These are phyloP conservation scores for Mucor velutinosus DNA, from an alignment of 371 early-diverging fungal species.

Conservation along the genomic window DNA sequence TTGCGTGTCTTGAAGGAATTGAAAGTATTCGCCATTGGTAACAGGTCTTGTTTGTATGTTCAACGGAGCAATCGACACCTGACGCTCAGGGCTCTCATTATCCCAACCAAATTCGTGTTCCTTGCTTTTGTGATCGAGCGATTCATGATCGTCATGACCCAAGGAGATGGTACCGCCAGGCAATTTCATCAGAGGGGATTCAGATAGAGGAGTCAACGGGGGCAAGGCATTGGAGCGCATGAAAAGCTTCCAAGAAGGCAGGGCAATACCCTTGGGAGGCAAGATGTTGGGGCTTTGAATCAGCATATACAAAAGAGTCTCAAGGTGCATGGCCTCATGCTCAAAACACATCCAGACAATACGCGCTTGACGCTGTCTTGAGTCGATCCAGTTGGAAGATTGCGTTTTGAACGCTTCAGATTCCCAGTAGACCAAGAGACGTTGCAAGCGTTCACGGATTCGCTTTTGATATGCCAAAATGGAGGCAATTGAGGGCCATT, in stretches of 20 bases:
- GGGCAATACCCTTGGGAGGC: constrained; percentile 38
- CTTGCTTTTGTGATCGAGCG: constrained; percentile 22
- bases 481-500: constrained; percentile 74
- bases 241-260: constrained; percentile 28
- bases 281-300: constrained; percentile 60
- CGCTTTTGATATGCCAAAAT: constrained; percentile 69
- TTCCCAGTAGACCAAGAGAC: constrained; percentile 49
- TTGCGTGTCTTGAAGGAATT: constrained; percentile 48
- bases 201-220: constrained; percentile 11
- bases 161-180: constrained; percentile 39
- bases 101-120: constrained; percentile 81
- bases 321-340: constrained; percentile 92
- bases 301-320: constrained; percentile 87
- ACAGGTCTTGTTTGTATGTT: constrained; percentile 79
- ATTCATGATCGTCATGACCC: constrained; percentile 67
- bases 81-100: constrained; percentile 72
- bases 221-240: not conserved
- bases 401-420: constrained; percentile 27
- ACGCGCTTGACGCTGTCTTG: constrained; percentile 54
- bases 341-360: constrained; percentile 87
- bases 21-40: constrained; percentile 76
- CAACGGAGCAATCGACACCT: constrained; percentile 48
- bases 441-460: constrained; percentile 60
- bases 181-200: constrained; percentile 14
- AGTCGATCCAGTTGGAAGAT: constrained; percentile 11